Conservation (phyloP, 1,284 basidiomycete species). For the Rhodotorula glutinis region DNA sequence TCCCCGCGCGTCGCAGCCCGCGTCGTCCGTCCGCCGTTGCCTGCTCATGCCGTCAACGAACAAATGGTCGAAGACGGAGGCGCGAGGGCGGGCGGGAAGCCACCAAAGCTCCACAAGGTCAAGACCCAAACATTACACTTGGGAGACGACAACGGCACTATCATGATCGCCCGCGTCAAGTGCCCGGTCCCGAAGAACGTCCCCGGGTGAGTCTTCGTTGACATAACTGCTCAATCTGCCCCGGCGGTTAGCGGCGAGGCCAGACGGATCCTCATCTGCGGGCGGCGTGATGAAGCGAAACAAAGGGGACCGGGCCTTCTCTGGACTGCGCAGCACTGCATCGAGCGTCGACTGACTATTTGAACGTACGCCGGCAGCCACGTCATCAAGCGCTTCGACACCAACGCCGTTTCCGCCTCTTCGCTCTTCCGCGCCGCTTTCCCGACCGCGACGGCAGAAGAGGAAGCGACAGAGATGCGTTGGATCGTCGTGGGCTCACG, state of each 20-base stretch:
- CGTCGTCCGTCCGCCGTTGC: constrained; percentile 21
- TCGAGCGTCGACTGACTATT: constrained; percentile 1
- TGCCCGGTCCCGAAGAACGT: constrained; percentile 64
- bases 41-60: constrained; percentile 36
- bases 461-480: constrained; percentile 76
- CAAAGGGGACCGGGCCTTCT: background rate
- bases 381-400: constrained; percentile 92
- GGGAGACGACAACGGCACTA: constrained; percentile 46
- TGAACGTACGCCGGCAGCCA: constrained; percentile 21
- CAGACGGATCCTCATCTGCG: background rate
- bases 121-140: constrained; percentile 43
- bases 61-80: constrained; percentile 28
- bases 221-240: no score
- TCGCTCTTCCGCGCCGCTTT: constrained; percentile 98
- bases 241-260: no score
- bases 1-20: constrained; percentile 17
- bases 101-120: constrained; percentile 39
- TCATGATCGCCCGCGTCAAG: constrained; percentile 88
- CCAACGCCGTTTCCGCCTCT: constrained; percentile 87
- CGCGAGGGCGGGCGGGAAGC: background rate
- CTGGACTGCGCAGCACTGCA: background rate
- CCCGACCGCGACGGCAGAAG: constrained; percentile 72
- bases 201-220: constrained; percentile 33
- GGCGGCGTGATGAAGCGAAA: background rate
- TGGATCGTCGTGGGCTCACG: constrained; percentile 54